A percentile compares a stretch with the other conserved stretches of the same genome.
phyloP scores from a whole-genome alignment of 1,139 yeast species.

The Sugiyamaella japonica region DNA sequence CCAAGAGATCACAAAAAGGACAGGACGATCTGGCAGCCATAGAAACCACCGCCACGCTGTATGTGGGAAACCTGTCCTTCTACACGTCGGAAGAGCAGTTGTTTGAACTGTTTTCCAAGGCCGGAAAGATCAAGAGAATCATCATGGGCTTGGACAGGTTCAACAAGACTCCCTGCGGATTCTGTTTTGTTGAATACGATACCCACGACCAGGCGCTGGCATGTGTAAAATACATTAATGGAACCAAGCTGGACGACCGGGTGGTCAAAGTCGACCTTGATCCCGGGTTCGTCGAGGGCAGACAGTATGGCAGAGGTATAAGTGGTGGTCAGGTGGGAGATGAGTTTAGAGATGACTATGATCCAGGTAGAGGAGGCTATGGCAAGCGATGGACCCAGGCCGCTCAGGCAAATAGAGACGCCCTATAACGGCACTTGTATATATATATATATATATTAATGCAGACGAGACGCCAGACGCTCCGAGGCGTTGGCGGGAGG shows the following conservation, averaged over 20 bases:
- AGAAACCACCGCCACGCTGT: slow-evolving; percentile 68
- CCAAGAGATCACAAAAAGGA: slow-evolving; percentile 49
- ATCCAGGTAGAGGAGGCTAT: slow-evolving; percentile 59
- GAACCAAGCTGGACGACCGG: slow-evolving; percentile 80
- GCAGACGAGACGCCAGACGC: slow-evolving; percentile 25
- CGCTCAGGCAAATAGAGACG: slow-evolving; percentile 14
- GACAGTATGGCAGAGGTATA: slow-evolving; percentile 91
- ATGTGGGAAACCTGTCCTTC: slow-evolving; percentile 83
- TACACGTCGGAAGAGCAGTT: slow-evolving; percentile 94
- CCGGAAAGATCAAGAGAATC: slow-evolving; percentile 71
- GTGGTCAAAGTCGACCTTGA: slow-evolving; percentile 81
- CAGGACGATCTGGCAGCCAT: slow-evolving; percentile 64
- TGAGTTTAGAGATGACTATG: slow-evolving; percentile 56
- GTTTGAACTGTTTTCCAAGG: slow-evolving; percentile 73
- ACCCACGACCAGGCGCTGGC: slow-evolving; percentile 69
- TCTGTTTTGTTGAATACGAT: slow-evolving; percentile 82
- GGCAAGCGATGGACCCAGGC: slow-evolving; percentile 38
- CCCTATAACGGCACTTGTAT: not conserved
- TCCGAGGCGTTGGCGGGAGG: slow-evolving; percentile 22
- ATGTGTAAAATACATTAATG: slow-evolving; percentile 77
- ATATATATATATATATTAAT: not conserved
- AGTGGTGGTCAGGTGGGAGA: slow-evolving; percentile 83
- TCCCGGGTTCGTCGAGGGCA: slow-evolving; percentile 91
- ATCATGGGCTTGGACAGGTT: slow-evolving; percentile 93
- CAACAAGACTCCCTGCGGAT: slow-evolving; percentile 91